A percentile compares a stretch with the other conserved stretches of the same genome.
Evolutionary conservation across 306 rosid species (phyloP).

Genomic region (Ochetophila trinervis): DNA sequence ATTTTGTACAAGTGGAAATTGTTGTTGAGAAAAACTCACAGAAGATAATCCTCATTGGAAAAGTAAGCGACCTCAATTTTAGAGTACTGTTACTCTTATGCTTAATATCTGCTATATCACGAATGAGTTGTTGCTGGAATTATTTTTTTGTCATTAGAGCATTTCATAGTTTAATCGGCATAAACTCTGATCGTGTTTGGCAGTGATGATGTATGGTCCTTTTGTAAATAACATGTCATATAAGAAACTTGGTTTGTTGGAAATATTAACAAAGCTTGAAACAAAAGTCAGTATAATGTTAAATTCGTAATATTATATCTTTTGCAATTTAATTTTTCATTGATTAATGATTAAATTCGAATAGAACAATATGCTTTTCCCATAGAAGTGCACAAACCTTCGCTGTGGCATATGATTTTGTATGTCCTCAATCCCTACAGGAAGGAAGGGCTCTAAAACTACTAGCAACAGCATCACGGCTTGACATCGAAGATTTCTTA

Average conservation of each 20-base stretch:
- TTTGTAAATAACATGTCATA: too few relatives aligned
- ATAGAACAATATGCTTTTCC: too few relatives aligned
- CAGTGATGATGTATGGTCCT: too few relatives aligned
- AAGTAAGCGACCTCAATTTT: constrained; percentile 40
- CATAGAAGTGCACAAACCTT: too few relatives aligned
- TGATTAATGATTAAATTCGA: background rate
- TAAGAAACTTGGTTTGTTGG: background rate
- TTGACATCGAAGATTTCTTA: constrained; percentile 78
- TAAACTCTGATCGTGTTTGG: too few relatives aligned
- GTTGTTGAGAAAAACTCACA: constrained; percentile 83
- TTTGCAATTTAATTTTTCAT: background rate
- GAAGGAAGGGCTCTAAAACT: constrained; percentile 92
- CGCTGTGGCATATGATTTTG: constrained; percentile 14
- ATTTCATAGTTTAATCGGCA: too few relatives aligned
- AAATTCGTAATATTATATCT: background rate
- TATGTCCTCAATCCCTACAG: constrained; percentile 39
- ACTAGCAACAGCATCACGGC: constrained; percentile 93
- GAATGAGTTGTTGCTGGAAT: background rate
- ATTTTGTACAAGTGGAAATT: constrained; percentile 85
- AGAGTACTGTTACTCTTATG: background rate
- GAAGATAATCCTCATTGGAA: constrained; percentile 83
- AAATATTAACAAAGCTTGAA: background rate
- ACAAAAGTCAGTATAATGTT: background rate
- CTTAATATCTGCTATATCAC: background rate
- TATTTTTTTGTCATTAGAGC: too few relatives aligned